Evolutionary conservation across 805 yeast genomes (phyloP).

Genomic region (Ogataea allantospora): DNA sequence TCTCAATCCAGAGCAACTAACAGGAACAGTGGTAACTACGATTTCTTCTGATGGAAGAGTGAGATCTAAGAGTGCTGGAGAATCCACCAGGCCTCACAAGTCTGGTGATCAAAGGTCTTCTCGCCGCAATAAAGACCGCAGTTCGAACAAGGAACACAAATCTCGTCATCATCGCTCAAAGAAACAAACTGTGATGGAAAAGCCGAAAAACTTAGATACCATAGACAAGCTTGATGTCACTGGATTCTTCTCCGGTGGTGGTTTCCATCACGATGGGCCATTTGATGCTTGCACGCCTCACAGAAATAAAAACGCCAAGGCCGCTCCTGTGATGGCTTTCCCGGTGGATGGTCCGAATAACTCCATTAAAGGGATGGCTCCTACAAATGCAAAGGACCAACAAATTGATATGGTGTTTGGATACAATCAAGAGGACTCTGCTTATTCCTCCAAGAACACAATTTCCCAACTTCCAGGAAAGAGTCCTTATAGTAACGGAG

Average conservation of each 20-base stretch:
- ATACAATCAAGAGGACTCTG: conserved; percentile 47
- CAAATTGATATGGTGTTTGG: conserved; percentile 81
- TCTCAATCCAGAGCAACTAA: conserved; percentile 20
- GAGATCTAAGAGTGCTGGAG: conserved; percentile 34
- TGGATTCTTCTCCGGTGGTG: conserved; percentile 86
- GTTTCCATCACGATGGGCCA: conserved; percentile 98
- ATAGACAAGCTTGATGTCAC: conserved; percentile 96
- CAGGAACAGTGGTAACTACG: conserved; percentile 26
- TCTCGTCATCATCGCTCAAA: conserved; percentile 35
- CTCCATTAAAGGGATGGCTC: conserved; percentile 68
- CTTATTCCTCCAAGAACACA: conserved; percentile 27
- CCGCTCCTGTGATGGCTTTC: conserved; percentile 93
- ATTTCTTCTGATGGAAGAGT: conserved; percentile 31
- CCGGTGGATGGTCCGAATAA: conserved; percentile 95
- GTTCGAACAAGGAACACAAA: conserved; percentile 25
- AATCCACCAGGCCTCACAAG: conserved; percentile 18
- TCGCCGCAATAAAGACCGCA: conserved; percentile 21
- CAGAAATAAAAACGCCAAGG: conserved; percentile 69
- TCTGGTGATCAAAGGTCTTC: conserved; percentile 20
- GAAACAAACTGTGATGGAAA: conserved; percentile 42
- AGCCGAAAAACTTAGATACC: conserved; percentile 80
- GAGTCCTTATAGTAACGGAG: conserved; percentile 33
- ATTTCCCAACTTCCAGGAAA: conserved; percentile 14
- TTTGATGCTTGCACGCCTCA: conserved; percentile 98
- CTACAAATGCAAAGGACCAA: conserved; percentile 52